phyloP scores from a whole-genome alignment of 306 rosid species.

The Prunus davidiana region DNA sequence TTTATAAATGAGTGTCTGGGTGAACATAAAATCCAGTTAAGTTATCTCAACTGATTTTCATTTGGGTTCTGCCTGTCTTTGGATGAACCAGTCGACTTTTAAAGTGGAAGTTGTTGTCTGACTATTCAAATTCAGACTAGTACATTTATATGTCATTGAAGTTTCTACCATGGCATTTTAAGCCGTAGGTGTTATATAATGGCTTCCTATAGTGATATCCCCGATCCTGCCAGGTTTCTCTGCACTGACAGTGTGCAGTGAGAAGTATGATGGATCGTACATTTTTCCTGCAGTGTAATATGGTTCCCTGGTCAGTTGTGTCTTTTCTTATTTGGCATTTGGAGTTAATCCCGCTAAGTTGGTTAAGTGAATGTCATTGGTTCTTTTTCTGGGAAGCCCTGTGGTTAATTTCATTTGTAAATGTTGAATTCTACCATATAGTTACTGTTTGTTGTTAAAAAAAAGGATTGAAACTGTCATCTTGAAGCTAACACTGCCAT shows the following conservation, averaged over 20 bases:
- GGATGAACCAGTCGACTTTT: not conserved
- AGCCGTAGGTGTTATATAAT: constrained; percentile 57
- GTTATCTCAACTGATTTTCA: not conserved
- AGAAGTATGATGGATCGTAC: constrained; percentile 99
- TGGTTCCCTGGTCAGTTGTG: not conserved
- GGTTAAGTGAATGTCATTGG: not conserved
- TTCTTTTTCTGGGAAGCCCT: not conserved
- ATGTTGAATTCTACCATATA: not conserved
- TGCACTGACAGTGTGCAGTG: constrained; percentile 99
- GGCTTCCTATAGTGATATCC: constrained; percentile 73
- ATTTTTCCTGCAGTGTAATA: constrained; percentile 22
- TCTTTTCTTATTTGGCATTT: not conserved
- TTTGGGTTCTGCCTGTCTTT: not conserved
- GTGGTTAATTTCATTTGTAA: not conserved
- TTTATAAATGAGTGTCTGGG: not conserved
- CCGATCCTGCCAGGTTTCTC: constrained; percentile 99
- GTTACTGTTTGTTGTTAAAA: not conserved
- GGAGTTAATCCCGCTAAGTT: not conserved
- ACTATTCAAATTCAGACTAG: constrained; percentile 5
- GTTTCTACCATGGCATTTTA: constrained; percentile 65
- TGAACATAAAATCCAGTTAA: too few species aligned
- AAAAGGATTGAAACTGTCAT: not conserved
- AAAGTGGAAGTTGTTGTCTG: constrained; percentile 55
- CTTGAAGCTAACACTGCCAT: constrained; percentile 1
- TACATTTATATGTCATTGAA: constrained; percentile 22